Conservation (phyloP, 2,329 filamentous ascomycete species). For the Talaromyces sp. region DNA sequence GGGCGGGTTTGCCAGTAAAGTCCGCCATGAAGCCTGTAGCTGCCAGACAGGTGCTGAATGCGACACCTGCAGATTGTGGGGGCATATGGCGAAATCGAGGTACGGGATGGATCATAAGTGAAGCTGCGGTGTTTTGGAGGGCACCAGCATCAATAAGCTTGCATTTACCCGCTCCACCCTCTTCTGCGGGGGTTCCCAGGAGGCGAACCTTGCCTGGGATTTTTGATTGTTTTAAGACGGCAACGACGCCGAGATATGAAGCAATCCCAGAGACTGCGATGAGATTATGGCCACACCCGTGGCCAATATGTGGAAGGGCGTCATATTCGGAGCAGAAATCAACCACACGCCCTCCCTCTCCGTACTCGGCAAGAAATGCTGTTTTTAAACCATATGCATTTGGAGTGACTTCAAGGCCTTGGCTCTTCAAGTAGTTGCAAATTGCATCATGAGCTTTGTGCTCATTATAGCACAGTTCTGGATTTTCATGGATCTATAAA, state of each 20-base stretch:
- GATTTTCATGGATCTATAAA: background rate
- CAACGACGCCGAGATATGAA: conserved; percentile 12
- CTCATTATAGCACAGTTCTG: background rate
- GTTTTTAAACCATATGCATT: background rate
- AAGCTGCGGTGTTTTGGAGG: conserved; percentile 9
- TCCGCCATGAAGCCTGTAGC: conserved; percentile 25
- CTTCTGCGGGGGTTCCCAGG: conserved; percentile 22
- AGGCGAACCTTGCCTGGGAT: conserved; percentile 9
- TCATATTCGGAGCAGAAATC: conserved; percentile 28
- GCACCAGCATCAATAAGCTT: conserved; percentile 17
- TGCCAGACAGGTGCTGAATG: background rate
- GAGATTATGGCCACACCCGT: conserved; percentile 30
- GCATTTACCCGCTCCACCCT: conserved; percentile 22
- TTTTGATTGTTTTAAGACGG: conserved; percentile 9
- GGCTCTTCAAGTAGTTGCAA: background rate
- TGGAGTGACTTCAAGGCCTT: background rate
- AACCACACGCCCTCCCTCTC: conserved; percentile 1
- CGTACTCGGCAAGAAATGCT: background rate
- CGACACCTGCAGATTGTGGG: conserved; percentile 5
- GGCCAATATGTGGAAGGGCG: conserved; percentile 23
- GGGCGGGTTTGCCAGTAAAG: conserved; percentile 54
- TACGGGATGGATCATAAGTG: conserved; percentile 13
- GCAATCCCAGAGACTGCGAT: conserved; percentile 21
- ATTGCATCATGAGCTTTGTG: background rate
- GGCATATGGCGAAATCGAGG: background rate